phyloP scores from a whole-genome alignment of 768 basidiomycete genomes.

The Tulasnella sp. region DNA sequence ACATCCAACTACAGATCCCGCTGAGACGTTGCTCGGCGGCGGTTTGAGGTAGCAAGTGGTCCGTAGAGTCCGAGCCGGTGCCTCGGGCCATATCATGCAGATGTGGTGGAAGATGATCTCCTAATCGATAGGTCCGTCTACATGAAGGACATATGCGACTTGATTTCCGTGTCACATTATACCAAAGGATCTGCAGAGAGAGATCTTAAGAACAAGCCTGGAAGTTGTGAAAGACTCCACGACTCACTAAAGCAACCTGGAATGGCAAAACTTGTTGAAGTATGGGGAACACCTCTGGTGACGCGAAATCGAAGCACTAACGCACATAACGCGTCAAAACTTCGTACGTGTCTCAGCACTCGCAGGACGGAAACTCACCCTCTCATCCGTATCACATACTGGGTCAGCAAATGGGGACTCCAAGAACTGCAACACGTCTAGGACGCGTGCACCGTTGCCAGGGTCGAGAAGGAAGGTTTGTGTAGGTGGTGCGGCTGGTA shows the following conservation, averaged over 20 bases:
- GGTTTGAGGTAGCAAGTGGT: neutral
- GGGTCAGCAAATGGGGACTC: slow-evolving; percentile 55
- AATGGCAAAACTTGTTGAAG: slow-evolving; percentile 54
- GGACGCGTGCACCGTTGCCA: slow-evolving; percentile 67
- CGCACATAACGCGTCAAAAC: neutral
- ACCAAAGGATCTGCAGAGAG: slow-evolving; percentile 55
- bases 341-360: too few species aligned
- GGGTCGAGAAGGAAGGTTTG: slow-evolving; percentile 62
- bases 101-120: slow-evolving; percentile 47
- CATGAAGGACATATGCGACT: slow-evolving; percentile 72
- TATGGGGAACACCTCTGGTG: slow-evolving; percentile 66
- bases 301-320: slow-evolving; percentile 71
- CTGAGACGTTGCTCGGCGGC: slow-evolving; percentile 11
- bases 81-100: neutral
- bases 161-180: slow-evolving; percentile 65
- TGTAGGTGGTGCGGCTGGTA: neutral
- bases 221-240: slow-evolving; percentile 1
- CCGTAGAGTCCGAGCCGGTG: slow-evolving; percentile 2
- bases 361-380: neutral
- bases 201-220: neutral
- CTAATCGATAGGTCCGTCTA: slow-evolving; percentile 56
- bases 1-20: slow-evolving; percentile 16
- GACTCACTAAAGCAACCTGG: slow-evolving; percentile 50
- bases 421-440: slow-evolving; percentile 54
- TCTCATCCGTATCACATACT: slow-evolving; percentile 47